Base-by-base conservation (phyloP, 75 land plant species). In the Pinus tabuliformis region DNA sequence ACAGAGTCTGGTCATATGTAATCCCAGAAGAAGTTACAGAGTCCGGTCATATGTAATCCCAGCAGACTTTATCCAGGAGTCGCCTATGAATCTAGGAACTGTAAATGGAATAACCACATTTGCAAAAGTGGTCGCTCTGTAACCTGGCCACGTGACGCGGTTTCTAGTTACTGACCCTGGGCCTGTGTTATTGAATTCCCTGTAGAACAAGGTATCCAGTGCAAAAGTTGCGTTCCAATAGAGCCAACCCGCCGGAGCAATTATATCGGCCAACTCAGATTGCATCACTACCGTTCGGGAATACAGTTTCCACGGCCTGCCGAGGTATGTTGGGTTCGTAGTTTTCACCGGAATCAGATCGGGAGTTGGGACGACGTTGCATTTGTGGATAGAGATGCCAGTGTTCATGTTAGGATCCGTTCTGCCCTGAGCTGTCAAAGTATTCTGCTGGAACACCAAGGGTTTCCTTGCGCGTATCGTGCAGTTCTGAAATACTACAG, bases 301-400 rank as follows among this genome's bases (percentile, higher is more conserved):
- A 74, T 74, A 89, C 59, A 74, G 76, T 80, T 85, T 90, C 92
- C 92, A 90, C 7, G 93, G 93, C 77, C 93, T 75, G 3, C 93
- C 93, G 28, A 89, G 72, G 79, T 76, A 89, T 13, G 81, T 86
- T 16, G 63, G 80, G 16, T 45, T n/a, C 72, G 56, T 77, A 77
- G 57, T 73, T 28, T 59, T 78, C 12, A 56, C 42, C 15, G 85
- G 39, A 56, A 73, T 36, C 72, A 86, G 83, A 9, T 79, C 85
- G 0, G 87, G 70, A 21, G 79, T 84, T 36, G 79, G 86, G 11
- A 59, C 76, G 54, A 91, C 49, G 52, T 52, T 54, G 79, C 93
- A 91, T 49, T 78, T 77, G 17, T 86, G 84, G 80, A 91, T 82
- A 20, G 87, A 76, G 58, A 91, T 70, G 22, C 89, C 91, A 1